Base-by-base conservation (phyloP, 768 basidiomycete species). In the Hemileccinum rubropunctum region DNA sequence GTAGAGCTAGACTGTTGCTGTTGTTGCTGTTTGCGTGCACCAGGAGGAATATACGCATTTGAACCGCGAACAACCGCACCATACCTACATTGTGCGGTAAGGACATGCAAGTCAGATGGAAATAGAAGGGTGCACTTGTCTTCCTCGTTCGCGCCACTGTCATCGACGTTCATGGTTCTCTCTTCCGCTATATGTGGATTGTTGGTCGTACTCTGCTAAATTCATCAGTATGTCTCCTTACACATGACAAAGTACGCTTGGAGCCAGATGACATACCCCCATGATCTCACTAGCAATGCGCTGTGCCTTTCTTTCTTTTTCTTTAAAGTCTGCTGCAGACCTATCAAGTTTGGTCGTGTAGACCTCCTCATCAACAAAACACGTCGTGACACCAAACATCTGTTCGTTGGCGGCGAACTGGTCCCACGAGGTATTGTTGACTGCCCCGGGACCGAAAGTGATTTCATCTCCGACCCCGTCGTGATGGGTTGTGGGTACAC, bases 281-380 rank as follows among this genome's bases (percentile, higher is more conserved):
- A 90, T 74, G 58, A 98, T 98, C 72, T 98, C 95, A 58, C 84
- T 86, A 10, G 95, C 97, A 58, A 98, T 79, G 57, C 80, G 81
- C 63, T 85, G 86, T 5, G 97, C 97, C 67, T 86, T 83, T 54
- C 83, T 80, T 68, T 98, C 95, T 53, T 83, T 79, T 71, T 93
- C 90, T 71, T 87, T 90, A 68, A 79, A 99, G 68, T 95, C 94
- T 18, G 86, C 80, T 7, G 82, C 87, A 47, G 72, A 80, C 55
- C 90, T 82, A 64, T 98, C 91, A 39, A 99, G 76, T 71, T 84
- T 92, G 15, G 95, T 98, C 11, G 97, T 98, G 68, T 99, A 99
- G 30, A 84, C 64, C 50, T 95, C 90, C 72, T 99, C 97, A 61
- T 95, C 87, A 69, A 30, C 9, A 30, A 91, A 99, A 58, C 81